Conservation (phyloP, 2,329 filamentous ascomycete genomes). For the Trichoderma atroviride region DNA sequence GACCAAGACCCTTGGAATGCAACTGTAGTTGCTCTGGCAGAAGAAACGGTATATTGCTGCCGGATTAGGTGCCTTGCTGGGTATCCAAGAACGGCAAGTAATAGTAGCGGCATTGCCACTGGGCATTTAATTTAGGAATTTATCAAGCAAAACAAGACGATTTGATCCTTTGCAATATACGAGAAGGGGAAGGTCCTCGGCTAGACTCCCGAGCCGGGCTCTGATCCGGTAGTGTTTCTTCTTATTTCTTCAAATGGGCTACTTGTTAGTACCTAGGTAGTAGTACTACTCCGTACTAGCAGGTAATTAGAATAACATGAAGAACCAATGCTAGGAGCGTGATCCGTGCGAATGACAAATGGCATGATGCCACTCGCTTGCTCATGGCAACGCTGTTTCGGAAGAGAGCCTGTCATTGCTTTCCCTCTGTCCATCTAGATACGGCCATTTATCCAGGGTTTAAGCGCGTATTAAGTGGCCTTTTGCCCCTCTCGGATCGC, state of each 20-base stretch:
- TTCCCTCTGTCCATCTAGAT: background rate
- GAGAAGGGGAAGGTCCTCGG: background rate
- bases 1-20: background rate
- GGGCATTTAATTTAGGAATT: background rate
- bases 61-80: background rate
- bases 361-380: conserved; percentile 5
- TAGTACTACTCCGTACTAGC: background rate
- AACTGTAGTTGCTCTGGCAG: background rate
- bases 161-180: background rate
- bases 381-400: conserved; percentile 13
- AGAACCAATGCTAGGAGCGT: background rate
- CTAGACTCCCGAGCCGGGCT: background rate
- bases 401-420: background rate
- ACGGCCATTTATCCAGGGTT: conserved; percentile 2
- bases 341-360: conserved; percentile 5
- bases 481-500: background rate
- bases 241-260: background rate
- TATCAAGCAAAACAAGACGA: background rate
- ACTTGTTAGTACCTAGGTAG: too few relatives aligned
- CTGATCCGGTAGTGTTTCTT: background rate
- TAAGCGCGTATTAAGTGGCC: conserved; percentile 9
- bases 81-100: background rate
- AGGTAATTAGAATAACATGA: background rate
- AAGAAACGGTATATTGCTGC: background rate
- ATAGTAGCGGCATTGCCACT: background rate